phyloP scores from a whole-genome alignment of 2,329 filamentous ascomycete genomes.

The Diaporthe longicolla region DNA sequence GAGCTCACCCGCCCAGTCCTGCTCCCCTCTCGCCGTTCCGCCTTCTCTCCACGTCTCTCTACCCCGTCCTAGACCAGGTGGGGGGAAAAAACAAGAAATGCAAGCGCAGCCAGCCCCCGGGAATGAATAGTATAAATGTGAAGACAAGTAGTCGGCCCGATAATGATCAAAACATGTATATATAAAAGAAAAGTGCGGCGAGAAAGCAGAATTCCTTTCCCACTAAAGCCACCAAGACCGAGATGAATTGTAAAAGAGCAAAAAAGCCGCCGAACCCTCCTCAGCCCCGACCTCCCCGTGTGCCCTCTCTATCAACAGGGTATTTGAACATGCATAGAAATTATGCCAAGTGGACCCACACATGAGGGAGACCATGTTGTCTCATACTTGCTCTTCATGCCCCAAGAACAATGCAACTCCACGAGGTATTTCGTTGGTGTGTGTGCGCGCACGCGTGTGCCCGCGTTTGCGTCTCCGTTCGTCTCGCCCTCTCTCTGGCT shows the following conservation, averaged over 20 bases:
- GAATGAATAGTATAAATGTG: background rate
- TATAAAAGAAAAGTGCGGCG: background rate
- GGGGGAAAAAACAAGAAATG: slow-evolving; percentile 1
- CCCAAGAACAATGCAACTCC: slow-evolving; percentile 37
- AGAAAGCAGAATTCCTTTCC: background rate
- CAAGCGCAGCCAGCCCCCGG: slow-evolving; percentile 14
- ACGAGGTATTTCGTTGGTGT: slow-evolving; percentile 9
- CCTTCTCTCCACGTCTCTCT: background rate
- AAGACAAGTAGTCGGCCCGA: slow-evolving; percentile 1
- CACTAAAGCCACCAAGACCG: background rate
- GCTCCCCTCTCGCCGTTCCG: background rate
- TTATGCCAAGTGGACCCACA: slow-evolving; percentile 35
- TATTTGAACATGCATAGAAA: slow-evolving; percentile 42
- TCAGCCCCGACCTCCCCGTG: slow-evolving; percentile 1
- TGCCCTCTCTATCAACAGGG: slow-evolving; percentile 43
- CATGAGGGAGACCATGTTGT: slow-evolving; percentile 3
- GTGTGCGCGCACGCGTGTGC: slow-evolving; percentile 3
- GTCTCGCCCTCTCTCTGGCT: background rate
- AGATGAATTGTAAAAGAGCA: slow-evolving; percentile 21
- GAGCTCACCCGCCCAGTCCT: background rate
- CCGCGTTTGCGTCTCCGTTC: slow-evolving; percentile 6
- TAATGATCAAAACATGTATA: slow-evolving; percentile 31
- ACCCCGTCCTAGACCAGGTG: background rate
- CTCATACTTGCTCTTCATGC: slow-evolving; percentile 8
- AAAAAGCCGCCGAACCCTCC: slow-evolving; percentile 28